phyloP scores from a whole-genome alignment of 768 basidiomycete genomes.

The Serpula lacrymans region DNA sequence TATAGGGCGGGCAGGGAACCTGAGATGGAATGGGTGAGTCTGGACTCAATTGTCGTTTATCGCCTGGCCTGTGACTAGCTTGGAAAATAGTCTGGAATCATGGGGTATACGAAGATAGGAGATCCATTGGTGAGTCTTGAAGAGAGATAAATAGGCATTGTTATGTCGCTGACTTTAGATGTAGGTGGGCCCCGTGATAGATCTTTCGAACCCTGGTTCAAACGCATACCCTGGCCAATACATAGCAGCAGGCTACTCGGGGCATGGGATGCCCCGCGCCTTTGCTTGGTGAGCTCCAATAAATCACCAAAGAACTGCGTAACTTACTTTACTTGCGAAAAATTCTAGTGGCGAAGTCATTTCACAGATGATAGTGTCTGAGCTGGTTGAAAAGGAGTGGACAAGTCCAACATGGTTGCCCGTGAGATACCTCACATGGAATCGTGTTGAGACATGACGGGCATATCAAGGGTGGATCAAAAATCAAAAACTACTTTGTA shows the following conservation, averaged over 20 bases:
- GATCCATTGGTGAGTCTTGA: slow-evolving; percentile 67
- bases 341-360: no score
- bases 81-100: slow-evolving; percentile 75
- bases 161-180: no score
- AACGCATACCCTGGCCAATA: slow-evolving; percentile 50
- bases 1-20: slow-evolving; percentile 42
- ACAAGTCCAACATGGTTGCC: slow-evolving; percentile 6
- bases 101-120: slow-evolving; percentile 58
- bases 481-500: no score
- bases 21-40: slow-evolving; percentile 71
- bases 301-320: no score
- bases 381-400: no score
- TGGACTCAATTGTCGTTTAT: no score
- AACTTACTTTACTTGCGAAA: no score
- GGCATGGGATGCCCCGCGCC: slow-evolving; percentile 74
- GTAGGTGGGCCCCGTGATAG: slow-evolving; percentile 3
- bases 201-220: neutral
- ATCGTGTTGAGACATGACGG: neutral
- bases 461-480: no score
- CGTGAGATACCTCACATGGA: neutral
- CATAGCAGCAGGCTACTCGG: slow-evolving; percentile 64
- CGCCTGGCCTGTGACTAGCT: no score
- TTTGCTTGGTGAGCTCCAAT: slow-evolving; percentile 54
- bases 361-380: no score
- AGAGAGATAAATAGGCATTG: no score